Evolutionary conservation across 495 filamentous ascomycete species (phyloP), one percentile per base, ranked within the genome.

Genomic region (Talaromyces nanjingensis): DNA sequence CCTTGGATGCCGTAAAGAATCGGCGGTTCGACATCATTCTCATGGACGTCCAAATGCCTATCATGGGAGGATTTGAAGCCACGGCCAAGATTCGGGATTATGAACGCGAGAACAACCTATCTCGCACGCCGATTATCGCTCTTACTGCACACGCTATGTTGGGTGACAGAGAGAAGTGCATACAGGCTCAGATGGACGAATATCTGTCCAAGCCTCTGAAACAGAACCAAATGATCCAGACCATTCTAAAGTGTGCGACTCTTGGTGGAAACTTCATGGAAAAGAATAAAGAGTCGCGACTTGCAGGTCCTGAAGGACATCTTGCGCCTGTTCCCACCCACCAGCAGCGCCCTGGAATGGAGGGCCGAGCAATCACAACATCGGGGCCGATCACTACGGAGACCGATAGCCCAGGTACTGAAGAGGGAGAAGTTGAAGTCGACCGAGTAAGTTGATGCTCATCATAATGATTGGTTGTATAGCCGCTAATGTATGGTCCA

Each of bases 11-110:
- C 27, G 85, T 98, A 66, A 92, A 92, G 79, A 85, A 87, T 69
- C 91, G 90, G 76, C 89, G 91, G 66, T 98, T 93, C 70, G 94
- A 98, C 76, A 91, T 96, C 68, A 94, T 98, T 65, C 77, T 99
- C 55, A 99, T 99, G 94, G 94, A 99, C 69, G 96, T 99, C 6
- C 96, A 98, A 73, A 99, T 99, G 96, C 96, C 96, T 22, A 88
- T 98, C 65, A 98, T 99, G 93, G 96, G 96, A 67, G 96, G 96
- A 39, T 99, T 98, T 73, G 96, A 99, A 76, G 91, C 96, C 42
- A 99, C 96, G 20, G 91, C 87, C 61, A 96, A 94, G 80, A 99
- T 99, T 65, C 88, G 96, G 58, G 93, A 96, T 69, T 97, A 91
- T 70, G 96, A 99, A 72, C 86, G 87, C 33, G 89, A 89, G 65